These are phyloP conservation scores for Aschersonia sp. DNA, from an alignment of 2,329 filamentous ascomycete species.

Conservation along the genomic window DNA sequence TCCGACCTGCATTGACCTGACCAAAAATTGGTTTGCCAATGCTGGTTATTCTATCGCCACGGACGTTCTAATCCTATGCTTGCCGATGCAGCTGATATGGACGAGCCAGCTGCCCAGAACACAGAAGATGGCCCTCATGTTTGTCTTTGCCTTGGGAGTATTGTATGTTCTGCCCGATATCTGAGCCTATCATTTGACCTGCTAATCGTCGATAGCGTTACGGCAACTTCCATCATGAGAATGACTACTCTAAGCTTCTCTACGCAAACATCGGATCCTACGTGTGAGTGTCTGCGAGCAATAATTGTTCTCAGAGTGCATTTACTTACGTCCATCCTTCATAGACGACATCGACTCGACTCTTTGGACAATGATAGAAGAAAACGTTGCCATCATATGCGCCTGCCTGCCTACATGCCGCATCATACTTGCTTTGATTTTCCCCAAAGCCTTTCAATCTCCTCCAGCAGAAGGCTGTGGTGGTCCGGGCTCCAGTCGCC, in stretches of 20 bases:
- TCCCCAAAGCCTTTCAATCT: slow-evolving; percentile 17
- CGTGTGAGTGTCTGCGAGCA: slow-evolving; percentile 12
- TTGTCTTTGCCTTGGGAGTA: slow-evolving; percentile 26
- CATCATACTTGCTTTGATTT: slow-evolving; percentile 20
- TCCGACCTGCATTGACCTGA: slow-evolving; percentile 29
- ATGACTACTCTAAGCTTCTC: slow-evolving; percentile 24
- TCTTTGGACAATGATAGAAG: slow-evolving; percentile 24
- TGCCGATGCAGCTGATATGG: slow-evolving; percentile 33
- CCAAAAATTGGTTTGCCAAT: slow-evolving; percentile 33
- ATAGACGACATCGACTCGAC: slow-evolving; percentile 20
- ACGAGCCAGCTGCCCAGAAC: slow-evolving; percentile 24
- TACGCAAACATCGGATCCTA: slow-evolving; percentile 20
- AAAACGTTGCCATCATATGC: slow-evolving; percentile 24
- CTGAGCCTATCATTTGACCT: background rate
- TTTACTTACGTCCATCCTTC: too few relatives aligned
- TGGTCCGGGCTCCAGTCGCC: slow-evolving; percentile 5
- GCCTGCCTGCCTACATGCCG: slow-evolving; percentile 25
- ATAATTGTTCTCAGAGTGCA: background rate
- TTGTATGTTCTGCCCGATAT: slow-evolving; percentile 18
- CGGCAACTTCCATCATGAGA: slow-evolving; percentile 26
- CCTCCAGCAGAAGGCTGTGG: slow-evolving; percentile 4
- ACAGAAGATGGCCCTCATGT: slow-evolving; percentile 25
- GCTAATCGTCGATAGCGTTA: slow-evolving; percentile 12
- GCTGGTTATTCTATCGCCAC: slow-evolving; percentile 30
- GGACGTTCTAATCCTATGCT: slow-evolving; percentile 28